Conservation (phyloP, 2,329 filamentous ascomycete genomes). For the Ceratocystis ficicola region DNA sequence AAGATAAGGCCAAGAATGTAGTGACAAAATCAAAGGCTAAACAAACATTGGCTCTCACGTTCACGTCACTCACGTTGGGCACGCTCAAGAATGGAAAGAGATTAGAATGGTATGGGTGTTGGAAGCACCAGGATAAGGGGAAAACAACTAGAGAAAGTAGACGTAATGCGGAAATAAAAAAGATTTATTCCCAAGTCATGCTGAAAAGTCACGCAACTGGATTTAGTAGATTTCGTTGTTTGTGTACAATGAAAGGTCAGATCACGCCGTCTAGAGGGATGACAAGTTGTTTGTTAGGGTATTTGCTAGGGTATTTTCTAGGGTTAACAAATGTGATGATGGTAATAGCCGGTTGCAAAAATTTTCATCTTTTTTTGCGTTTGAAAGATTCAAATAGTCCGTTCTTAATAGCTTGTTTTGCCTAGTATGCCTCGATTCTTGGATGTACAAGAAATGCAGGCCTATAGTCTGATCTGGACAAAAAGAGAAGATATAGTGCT, state of each 20-base stretch:
- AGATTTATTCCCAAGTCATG: not conserved
- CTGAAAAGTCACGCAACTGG: not conserved
- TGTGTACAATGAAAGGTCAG: not conserved
- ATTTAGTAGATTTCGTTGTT: not conserved
- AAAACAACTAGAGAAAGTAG: not conserved
- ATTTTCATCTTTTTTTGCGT: too few relatives aligned
- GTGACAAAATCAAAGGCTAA: not conserved
- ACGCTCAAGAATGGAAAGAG: not conserved
- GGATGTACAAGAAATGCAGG: not conserved
- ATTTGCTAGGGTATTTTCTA: not conserved
- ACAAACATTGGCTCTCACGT: conserved; percentile 1
- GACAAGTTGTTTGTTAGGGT: not conserved
- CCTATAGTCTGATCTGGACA: not conserved
- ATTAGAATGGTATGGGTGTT: not conserved
- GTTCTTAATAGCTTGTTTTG: not conserved
- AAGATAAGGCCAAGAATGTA: not conserved
- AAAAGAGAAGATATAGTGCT: not conserved
- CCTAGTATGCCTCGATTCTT: not conserved
- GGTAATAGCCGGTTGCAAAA: too few relatives aligned
- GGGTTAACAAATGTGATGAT: too few relatives aligned
- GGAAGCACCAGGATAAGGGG: too few relatives aligned
- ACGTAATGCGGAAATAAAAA: not conserved
- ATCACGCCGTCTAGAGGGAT: not conserved
- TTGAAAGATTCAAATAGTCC: not conserved
- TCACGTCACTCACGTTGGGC: not conserved